Evolutionary conservation across 805 yeast species (phyloP).

Genomic region (Hanseniaspora occidentalis): DNA sequence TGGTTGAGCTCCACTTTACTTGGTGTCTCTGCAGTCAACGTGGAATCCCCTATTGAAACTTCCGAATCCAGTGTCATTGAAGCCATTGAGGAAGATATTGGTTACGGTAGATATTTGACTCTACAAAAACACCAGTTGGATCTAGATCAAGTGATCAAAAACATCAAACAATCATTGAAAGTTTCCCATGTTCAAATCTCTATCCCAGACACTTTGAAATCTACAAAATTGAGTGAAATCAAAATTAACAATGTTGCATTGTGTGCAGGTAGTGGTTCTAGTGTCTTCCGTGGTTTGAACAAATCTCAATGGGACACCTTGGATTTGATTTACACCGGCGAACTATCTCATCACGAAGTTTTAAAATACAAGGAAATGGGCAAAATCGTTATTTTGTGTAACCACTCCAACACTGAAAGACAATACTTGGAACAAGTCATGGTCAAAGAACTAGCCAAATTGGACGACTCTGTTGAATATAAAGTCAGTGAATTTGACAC

Average conservation of each 20-base stretch:
- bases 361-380: slow-evolving; percentile 61
- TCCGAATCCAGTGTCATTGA: slow-evolving; percentile 9
- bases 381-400: slow-evolving; percentile 59
- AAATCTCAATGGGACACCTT: slow-evolving; percentile 31
- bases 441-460: slow-evolving; percentile 20
- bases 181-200: slow-evolving; percentile 57
- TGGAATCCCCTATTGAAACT: slow-evolving; percentile 12
- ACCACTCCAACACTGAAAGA: slow-evolving; percentile 88
- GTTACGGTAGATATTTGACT: slow-evolving; percentile 68
- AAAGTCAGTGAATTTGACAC: slow-evolving; percentile 12
- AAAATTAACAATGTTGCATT: slow-evolving; percentile 52
- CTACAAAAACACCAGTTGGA: slow-evolving; percentile 29
- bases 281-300: slow-evolving; percentile 53
- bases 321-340: slow-evolving; percentile 83
- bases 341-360: slow-evolving; percentile 87
- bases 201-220: slow-evolving; percentile 11
- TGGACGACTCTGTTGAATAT: not conserved
- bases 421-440: slow-evolving; percentile 54
- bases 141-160: slow-evolving; percentile 32
- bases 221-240: slow-evolving; percentile 11
- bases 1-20: slow-evolving; percentile 63
- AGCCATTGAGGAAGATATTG: slow-evolving; percentile 29
- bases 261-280: slow-evolving; percentile 93
- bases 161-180: slow-evolving; percentile 41
- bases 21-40: slow-evolving; percentile 27